Conservation (phyloP, 352 stramenopile species). For the Globisporangium camurandrum region DNA sequence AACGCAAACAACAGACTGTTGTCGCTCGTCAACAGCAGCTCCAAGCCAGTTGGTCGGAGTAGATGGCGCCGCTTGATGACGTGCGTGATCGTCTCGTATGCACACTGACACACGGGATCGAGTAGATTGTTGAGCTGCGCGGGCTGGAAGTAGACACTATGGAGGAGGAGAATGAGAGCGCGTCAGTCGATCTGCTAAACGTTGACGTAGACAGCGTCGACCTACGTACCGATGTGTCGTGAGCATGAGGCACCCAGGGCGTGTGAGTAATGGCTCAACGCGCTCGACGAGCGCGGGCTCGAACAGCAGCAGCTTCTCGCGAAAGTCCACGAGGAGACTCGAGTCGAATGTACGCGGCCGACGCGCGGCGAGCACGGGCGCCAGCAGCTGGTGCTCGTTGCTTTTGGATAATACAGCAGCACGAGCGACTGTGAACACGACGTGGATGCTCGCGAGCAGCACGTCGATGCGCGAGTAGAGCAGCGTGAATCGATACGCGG, state of each 20-base stretch:
- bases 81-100: slow-evolving; percentile 61
- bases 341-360: slow-evolving; percentile 84
- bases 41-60: slow-evolving; percentile 81
- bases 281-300: slow-evolving; percentile 77
- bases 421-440: slow-evolving; percentile 63
- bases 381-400: slow-evolving; percentile 74
- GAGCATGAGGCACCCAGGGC: slow-evolving; percentile 89
- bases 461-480: slow-evolving; percentile 79
- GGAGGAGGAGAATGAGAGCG: too few relatives aligned
- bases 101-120: slow-evolving; percentile 81
- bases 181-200: too few relatives aligned
- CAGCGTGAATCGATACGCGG: slow-evolving; percentile 78
- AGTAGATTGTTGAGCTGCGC: slow-evolving; percentile 89
- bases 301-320: slow-evolving; percentile 68
- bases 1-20: slow-evolving; percentile 85
- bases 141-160: slow-evolving; percentile 88
- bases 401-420: too few relatives aligned
- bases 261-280: slow-evolving; percentile 87
- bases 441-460: slow-evolving; percentile 63
- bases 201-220: too few relatives aligned
- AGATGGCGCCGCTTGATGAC: slow-evolving; percentile 87
- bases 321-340: slow-evolving; percentile 86
- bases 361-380: slow-evolving; percentile 57
- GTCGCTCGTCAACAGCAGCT: slow-evolving; percentile 73
- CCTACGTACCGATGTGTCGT: slow-evolving; percentile 24